Evolutionary conservation across 257 asterid genomes (phyloP).

Genomic region (Salvia miltiorrhiza): DNA sequence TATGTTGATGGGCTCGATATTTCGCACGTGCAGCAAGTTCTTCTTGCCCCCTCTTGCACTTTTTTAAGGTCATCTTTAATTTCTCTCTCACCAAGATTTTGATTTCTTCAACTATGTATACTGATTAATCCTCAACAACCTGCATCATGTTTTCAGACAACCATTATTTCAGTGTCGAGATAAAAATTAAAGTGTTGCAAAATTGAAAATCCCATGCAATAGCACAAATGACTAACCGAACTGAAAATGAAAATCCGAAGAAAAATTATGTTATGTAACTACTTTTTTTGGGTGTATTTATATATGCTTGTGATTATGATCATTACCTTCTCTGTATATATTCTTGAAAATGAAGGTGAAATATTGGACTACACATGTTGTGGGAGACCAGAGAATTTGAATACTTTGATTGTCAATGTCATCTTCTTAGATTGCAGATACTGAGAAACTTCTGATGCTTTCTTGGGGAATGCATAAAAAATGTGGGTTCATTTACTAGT

Average conservation of each 20-base stretch:
- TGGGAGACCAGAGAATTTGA: slow-evolving; percentile 13
- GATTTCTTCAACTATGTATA: background rate
- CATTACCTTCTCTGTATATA: slow-evolving; percentile 11
- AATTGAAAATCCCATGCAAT: too few species aligned
- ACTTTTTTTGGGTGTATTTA: too few species aligned
- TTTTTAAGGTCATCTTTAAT: slow-evolving; percentile 41
- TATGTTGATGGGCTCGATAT: slow-evolving; percentile 47
- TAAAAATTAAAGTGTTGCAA: too few species aligned
- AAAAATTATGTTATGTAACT: background rate
- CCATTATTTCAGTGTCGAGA: too few species aligned
- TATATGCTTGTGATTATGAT: slow-evolving; percentile 11
- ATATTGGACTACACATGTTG: background rate
- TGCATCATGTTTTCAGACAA: background rate
- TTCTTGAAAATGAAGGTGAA: background rate
- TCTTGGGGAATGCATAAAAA: slow-evolving; percentile 15
- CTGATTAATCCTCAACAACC: slow-evolving; percentile 4
- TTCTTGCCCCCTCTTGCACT: slow-evolving; percentile 28
- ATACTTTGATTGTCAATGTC: slow-evolving; percentile 2
- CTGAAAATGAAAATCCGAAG: background rate
- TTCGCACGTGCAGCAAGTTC: slow-evolving; percentile 39
- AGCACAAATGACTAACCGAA: too few species aligned
- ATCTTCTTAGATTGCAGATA: background rate
- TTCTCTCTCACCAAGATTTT: background rate
- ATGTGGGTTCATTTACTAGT: too few species aligned
- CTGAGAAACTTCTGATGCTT: slow-evolving; percentile 21